phyloP scores from a whole-genome alignment of 2,329 filamentous ascomycete species.

The Chaetomiaceae sp. region DNA sequence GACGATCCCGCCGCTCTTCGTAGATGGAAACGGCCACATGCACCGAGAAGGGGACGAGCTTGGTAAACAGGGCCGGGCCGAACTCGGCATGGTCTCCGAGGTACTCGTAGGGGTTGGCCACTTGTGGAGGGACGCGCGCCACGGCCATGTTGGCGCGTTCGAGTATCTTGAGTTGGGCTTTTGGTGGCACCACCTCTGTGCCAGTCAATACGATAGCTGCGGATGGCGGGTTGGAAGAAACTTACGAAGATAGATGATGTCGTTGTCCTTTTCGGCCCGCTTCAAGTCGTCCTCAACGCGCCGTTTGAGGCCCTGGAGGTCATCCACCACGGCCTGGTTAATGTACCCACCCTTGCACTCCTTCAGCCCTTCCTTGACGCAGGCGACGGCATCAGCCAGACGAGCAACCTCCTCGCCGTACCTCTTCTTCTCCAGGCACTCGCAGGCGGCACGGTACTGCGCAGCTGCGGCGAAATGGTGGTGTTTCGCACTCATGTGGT shows the following conservation, averaged over 20 bases:
- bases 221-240: slow-evolving; percentile 17
- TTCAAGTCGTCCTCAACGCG: slow-evolving; percentile 84
- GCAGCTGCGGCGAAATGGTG: slow-evolving; percentile 95
- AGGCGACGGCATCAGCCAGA: slow-evolving; percentile 73
- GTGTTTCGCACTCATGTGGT: slow-evolving; percentile 95
- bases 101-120: slow-evolving; percentile 73
- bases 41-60: slow-evolving; percentile 91
- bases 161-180: slow-evolving; percentile 79
- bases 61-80: slow-evolving; percentile 80
- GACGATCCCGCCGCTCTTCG: slow-evolving; percentile 81
- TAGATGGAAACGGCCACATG: slow-evolving; percentile 95
- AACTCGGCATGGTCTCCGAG: slow-evolving; percentile 77
- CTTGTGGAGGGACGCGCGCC: slow-evolving; percentile 72
- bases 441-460: slow-evolving; percentile 85
- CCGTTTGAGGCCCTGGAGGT: slow-evolving; percentile 77
- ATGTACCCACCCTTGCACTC: slow-evolving; percentile 70
- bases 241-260: slow-evolving; percentile 83
- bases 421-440: slow-evolving; percentile 86
- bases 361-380: slow-evolving; percentile 80
- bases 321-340: slow-evolving; percentile 74
- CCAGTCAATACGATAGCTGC: slow-evolving; percentile 29
- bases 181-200: slow-evolving; percentile 71
- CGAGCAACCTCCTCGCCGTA: slow-evolving; percentile 95
- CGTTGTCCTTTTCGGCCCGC: slow-evolving; percentile 91
- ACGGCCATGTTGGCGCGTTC: slow-evolving; percentile 87